Evolutionary conservation across 2,329 filamentous ascomycete genomes (phyloP), one percentile per base, ranked within the genome.

Genomic region (Helotiales sp.): DNA sequence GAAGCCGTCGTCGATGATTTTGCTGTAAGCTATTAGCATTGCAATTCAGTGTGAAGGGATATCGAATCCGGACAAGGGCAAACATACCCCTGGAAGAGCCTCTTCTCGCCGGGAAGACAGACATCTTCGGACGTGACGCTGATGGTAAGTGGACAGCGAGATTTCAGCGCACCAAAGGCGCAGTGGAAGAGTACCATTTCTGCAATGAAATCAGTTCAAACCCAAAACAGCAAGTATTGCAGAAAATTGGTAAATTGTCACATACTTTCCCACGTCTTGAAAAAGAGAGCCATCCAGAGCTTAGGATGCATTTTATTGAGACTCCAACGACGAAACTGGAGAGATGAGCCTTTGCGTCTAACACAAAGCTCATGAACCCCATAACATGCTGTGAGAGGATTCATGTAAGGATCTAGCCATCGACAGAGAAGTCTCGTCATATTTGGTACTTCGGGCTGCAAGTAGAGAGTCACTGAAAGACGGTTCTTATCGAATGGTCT

Each of bases 181-280:
- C 82, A 86, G 72, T 89, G 85, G 69, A 88, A 85, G 0, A 89
- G 79, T 1, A 87, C 84, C 77, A 89, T 81, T 75, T 88, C 87
- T 89, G 32, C 22, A 20, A 13, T 50, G 5, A 22, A 34, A 22
- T 59, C 50, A 65, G 63, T 43, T 17, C 5, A 58, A 17, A 45
- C 20, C 20, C 5, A 49, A 34, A 43, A 28, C n/a, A 37, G 28
- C 32, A 37, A 49, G 3, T 28, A 11, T 22, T 22, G 10, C 47
- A 8, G 47, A 26, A 5, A n/a, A 52, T 6, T 15, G 3, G 15
- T 4, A 52, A 52, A 52, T 37, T 2, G 20, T 13, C 6, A 72
- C 80, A 65, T 72, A 87, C 86, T 85, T 80, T 89, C 87, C 85
- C 85, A 89, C 1, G 85, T 88, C 64, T 84, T 76, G 68, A 89